Evolutionary conservation across 2,329 filamentous ascomycete genomes (phyloP), one percentile per base, ranked within the genome.

Genomic region (Diaporthe amygdali): DNA sequence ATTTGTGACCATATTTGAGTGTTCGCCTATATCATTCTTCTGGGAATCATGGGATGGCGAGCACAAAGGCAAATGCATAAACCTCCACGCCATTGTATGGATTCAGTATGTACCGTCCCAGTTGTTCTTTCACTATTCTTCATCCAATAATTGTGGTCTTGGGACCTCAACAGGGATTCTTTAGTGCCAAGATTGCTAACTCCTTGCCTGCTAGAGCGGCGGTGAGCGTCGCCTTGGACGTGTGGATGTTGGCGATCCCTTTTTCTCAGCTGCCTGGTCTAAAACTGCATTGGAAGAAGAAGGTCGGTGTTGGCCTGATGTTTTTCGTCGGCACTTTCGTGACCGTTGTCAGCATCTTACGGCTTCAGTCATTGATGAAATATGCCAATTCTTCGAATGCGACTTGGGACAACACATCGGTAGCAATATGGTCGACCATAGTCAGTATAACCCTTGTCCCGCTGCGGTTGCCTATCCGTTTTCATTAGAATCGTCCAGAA

Each of bases 21-120:
- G 84, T 59, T 76, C 75, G 1, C 84, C 84, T 0, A 75, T 86
- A 1, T 73, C 72, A 6, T 83, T 78, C 46, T 82, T 81, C 70
- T 86, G 84, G 84, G 76, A 74, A 1, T 77, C 77, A 8, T 86
- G 84, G 83, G 81, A 84, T 20, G 81, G 80, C 0, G 77, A 82
- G 30, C 79, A 82, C 5, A 39, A 75, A 0, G 85, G 85, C 1
- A 76, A 66, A 5, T 87, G 85, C 70, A 75, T 84, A 66, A 77
- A 86, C 55, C 76, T 82, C 25, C 82, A 81, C 51, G 75, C 76
- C 0, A 80, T 84, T 30, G 79, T 78, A 3, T 86, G 84, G 82
- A 37, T 14, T 22, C 59, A 64, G 59, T 64, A 64, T 14, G 59
- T 63, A 10, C 37, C 37, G 5, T 20, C 22, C 9, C 2, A 6